phyloP scores from a whole-genome alignment of 2,329 filamentous ascomycete species.

The Colletotrichum godetiae region DNA sequence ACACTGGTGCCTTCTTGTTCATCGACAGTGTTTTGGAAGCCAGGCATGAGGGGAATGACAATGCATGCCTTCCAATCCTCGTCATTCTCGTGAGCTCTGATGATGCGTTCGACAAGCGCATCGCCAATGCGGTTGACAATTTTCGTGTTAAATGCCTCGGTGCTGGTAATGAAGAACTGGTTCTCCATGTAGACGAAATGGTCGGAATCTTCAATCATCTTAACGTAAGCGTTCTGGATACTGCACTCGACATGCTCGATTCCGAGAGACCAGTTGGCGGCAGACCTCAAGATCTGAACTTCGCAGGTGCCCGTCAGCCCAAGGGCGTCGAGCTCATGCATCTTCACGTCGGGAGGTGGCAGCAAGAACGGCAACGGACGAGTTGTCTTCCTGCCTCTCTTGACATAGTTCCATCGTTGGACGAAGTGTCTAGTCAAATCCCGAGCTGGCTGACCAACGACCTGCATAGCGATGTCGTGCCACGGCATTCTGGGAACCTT shows the following conservation, averaged over 20 bases:
- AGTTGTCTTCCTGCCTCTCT: constrained; percentile 91
- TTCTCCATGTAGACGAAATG: constrained; percentile 99
- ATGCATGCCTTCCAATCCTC: constrained; percentile 93
- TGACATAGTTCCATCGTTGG: constrained; percentile 97
- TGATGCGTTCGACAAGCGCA: constrained; percentile 91
- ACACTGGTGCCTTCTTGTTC: constrained; percentile 95
- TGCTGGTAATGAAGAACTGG: constrained; percentile 97
- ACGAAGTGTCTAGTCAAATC: constrained; percentile 97
- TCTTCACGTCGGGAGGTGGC: constrained; percentile 90
- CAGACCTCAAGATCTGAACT: constrained; percentile 93
- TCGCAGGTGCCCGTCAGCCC: constrained; percentile 95
- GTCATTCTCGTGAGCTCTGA: constrained; percentile 82
- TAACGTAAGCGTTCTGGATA: constrained; percentile 95
- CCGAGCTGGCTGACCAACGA: constrained; percentile 93
- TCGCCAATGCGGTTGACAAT: constrained; percentile 96
- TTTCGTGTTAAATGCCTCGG: constrained; percentile 85
- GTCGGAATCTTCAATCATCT: constrained; percentile 93
- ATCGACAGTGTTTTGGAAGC: constrained; percentile 96
- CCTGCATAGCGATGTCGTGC: constrained; percentile 98
- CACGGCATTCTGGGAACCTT: constrained; percentile 95
- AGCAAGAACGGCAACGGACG: constrained; percentile 93
- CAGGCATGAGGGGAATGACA: constrained; percentile 95
- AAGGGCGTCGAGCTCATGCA: constrained; percentile 85
- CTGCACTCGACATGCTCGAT: constrained; percentile 90
- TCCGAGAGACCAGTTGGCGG: constrained; percentile 90